Evolutionary conservation across 1,284 basidiomycete species (phyloP).

Genomic region (Caloboletus inedulis): DNA sequence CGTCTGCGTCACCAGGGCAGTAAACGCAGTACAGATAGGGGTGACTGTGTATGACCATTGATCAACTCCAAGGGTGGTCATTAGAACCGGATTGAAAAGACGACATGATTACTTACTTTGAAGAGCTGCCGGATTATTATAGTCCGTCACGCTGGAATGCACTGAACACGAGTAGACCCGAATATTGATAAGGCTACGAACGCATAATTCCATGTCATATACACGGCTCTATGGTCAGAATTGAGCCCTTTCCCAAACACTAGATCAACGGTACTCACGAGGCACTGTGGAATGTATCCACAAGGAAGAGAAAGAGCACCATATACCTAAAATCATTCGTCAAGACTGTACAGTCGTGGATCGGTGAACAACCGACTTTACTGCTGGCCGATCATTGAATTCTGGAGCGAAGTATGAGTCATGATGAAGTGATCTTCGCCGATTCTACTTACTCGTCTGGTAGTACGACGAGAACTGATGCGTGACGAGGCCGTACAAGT

Average conservation of each 20-base stretch:
- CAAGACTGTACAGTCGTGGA: background rate
- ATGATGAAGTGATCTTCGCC: background rate
- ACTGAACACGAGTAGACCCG: background rate
- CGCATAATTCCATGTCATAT: constrained; percentile 18
- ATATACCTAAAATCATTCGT: constrained; percentile 27
- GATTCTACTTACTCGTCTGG: constrained; percentile 36
- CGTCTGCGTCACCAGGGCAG: constrained; percentile 43
- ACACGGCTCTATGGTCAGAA: constrained; percentile 10
- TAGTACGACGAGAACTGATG: constrained; percentile 47
- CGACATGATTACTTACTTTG: background rate
- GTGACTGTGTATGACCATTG: constrained; percentile 43
- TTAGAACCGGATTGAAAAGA: background rate
- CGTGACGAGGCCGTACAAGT: constrained; percentile 47
- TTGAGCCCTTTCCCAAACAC: background rate
- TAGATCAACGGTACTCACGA: constrained; percentile 10
- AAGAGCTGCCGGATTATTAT: constrained; percentile 7
- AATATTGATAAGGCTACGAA: background rate
- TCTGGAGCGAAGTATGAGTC: constrained; percentile 24
- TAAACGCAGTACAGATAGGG: constrained; percentile 40
- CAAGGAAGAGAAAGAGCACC: constrained; percentile 38
- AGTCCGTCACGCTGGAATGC: constrained; percentile 10
- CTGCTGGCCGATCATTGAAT: too few species aligned
- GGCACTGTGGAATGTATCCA: constrained; percentile 44
- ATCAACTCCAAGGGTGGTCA: background rate
- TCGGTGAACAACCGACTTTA: constrained; percentile 6